These are phyloP conservation scores for Fremontodendron californicum DNA, from an alignment of 345 rosid species.

Conservation along the genomic window DNA sequence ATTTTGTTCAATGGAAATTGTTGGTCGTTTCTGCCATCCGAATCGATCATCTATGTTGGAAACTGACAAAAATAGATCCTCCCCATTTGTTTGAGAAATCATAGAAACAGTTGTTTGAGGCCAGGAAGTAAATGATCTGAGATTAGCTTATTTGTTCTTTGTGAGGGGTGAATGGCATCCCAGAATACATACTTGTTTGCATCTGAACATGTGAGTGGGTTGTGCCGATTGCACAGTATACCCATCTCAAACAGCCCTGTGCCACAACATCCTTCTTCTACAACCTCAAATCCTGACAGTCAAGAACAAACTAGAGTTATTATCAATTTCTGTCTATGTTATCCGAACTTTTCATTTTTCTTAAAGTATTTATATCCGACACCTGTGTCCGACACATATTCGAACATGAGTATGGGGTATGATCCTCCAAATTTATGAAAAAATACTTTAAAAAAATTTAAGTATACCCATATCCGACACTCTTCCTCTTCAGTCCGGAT, in stretches of 20 bases:
- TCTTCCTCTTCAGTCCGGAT: too few relatives aligned
- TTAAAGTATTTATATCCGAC: too few relatives aligned
- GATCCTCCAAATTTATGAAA: too few relatives aligned
- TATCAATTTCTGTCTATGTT: too few relatives aligned
- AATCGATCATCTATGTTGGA: background rate
- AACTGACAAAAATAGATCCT: background rate
- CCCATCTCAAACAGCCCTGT: conserved; percentile 61
- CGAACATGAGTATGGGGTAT: too few relatives aligned
- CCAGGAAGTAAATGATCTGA: conserved; percentile 14
- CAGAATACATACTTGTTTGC: conserved; percentile 51
- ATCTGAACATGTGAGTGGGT: conserved; percentile 40
- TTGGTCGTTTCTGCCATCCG: background rate
- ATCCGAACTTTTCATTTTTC: too few relatives aligned
- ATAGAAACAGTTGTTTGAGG: conserved; percentile 9
- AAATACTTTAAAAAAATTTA: too few relatives aligned
- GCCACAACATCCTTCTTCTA: conserved; percentile 43
- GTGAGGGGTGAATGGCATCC: conserved; percentile 49
- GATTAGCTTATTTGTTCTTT: conserved; percentile 30
- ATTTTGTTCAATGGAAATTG: background rate
- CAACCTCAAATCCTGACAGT: conserved; percentile 44
- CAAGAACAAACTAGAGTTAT: background rate
- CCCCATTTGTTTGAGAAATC: background rate
- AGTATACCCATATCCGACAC: too few relatives aligned
- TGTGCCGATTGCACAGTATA: conserved; percentile 34
- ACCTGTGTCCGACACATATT: too few relatives aligned